Percentiles rank a stretch among this genome's conserved stretches.
These are phyloP conservation scores for Handroanthus guayacan DNA, from an alignment of 257 asterid species.

Conservation along the genomic window DNA sequence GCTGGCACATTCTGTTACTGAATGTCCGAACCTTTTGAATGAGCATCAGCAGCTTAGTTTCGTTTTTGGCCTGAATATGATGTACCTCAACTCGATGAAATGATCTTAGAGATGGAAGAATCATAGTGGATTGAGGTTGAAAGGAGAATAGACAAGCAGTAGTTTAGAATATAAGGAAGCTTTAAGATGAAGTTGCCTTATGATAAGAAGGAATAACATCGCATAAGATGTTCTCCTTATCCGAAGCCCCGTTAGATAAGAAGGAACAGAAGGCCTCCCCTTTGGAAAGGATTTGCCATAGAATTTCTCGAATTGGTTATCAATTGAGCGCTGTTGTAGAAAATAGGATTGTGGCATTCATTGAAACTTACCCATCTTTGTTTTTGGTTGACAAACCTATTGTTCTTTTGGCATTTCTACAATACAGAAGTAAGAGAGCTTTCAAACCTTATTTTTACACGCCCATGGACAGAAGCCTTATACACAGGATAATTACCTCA, in stretches of 20 bases:
- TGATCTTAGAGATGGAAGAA: slow-evolving; percentile 27
- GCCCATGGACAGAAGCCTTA: too few species aligned
- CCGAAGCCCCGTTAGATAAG: slow-evolving; percentile 42
- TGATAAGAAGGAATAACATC: slow-evolving; percentile 51
- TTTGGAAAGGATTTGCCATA: slow-evolving; percentile 28
- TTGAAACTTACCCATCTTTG: slow-evolving; percentile 15
- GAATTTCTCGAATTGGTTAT: slow-evolving; percentile 31
- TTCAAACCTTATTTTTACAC: neutral
- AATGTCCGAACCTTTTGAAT: neutral
- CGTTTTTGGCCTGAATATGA: neutral
- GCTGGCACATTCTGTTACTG: neutral
- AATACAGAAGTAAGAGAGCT: slow-evolving; percentile 17
- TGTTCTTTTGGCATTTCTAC: slow-evolving; percentile 34
- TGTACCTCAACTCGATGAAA: neutral
- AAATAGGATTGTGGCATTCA: slow-evolving; percentile 13
- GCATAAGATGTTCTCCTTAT: slow-evolving; percentile 51
- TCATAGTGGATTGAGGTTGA: slow-evolving; percentile 33
- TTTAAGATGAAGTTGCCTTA: slow-evolving; percentile 48
- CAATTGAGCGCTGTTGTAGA: slow-evolving; percentile 26
- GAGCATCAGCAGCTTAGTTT: slow-evolving; percentile 6
- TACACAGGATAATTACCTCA: too few species aligned
- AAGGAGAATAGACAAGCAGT: slow-evolving; percentile 36
- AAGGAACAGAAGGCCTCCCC: slow-evolving; percentile 39
- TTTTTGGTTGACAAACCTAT: slow-evolving; percentile 4
- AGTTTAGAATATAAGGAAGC: slow-evolving; percentile 48